Base-by-base conservation (phyloP, 495 filamentous ascomycete species). In the Darksidea phi region DNA sequence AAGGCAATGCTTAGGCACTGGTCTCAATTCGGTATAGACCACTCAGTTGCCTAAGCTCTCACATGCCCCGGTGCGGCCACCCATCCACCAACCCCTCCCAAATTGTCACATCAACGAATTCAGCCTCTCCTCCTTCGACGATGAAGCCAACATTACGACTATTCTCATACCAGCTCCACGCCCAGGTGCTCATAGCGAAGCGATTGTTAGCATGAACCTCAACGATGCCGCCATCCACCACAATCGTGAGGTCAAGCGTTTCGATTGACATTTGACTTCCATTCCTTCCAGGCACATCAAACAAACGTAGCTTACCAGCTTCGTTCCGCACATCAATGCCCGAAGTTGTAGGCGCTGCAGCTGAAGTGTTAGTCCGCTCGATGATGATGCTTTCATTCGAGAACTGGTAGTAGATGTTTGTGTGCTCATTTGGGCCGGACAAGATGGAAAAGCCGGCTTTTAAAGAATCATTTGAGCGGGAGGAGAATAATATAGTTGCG, bases 81-180 rank as follows among this genome's bases (percentile, higher is more conserved):
- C 7, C 47, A 49, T 49, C 47, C 23, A 49, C 23, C 47, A 49
- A 49, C 13, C 47, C 47, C 47, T 49, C 47, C 47, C 47, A 49
- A 20, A 49, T 15, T 6, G 47, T 49, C 17, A 49, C 47, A 49
- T 49, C 24, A 15, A 6, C 47, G 24, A 49, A 49, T 15, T 20
- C 47, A 2, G 23, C 47, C 17, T 49, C 47, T 2, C 47, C 47
- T 2, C 17, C 47, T 6, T 49, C 47, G 23, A 49, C 47, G 15
- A 49, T 15, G 15, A 49, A 49, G 4, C 12, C n/a, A 15, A 49
- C 24, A 24, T 25, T 15, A 6, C 47, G 17, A 49, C 47, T 49
- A 25, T 25, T 15, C 24, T 20, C 47, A 23, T 49, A 49, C 47
- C 47, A 49, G 47, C 17, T 49, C 47, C 47, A 49, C 47, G 24